Conservation (phyloP, 805 yeast species). For the Grigorovia humatica region DNA sequence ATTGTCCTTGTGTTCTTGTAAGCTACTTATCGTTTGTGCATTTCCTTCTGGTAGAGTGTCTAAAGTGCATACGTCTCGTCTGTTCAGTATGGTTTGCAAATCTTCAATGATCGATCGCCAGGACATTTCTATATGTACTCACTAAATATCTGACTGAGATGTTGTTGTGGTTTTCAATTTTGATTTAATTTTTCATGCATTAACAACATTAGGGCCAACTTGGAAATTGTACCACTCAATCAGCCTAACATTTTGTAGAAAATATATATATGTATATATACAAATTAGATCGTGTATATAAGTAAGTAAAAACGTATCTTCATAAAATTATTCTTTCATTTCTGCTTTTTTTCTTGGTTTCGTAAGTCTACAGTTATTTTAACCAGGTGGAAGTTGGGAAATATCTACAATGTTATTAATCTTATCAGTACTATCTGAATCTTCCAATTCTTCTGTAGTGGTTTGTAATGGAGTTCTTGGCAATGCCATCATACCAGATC, state of each 20-base stretch:
- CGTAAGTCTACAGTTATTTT: slow-evolving; percentile 10
- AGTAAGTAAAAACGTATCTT: too few species aligned
- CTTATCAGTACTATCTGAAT: slow-evolving; percentile 42
- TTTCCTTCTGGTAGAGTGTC: background rate
- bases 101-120: slow-evolving; percentile 10
- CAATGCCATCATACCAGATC: slow-evolving; percentile 98
- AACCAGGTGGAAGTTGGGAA: slow-evolving; percentile 93
- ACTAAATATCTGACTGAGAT: too few species aligned
- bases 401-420: slow-evolving; percentile 66
- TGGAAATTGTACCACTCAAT: too few species aligned
- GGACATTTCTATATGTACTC: background rate
- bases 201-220: too few species aligned
- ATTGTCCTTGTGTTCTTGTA: slow-evolving; percentile 5
- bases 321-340: too few species aligned
- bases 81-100: slow-evolving; percentile 34
- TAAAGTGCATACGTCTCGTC: background rate
- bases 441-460: slow-evolving; percentile 40
- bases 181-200: too few species aligned
- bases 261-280: too few species aligned
- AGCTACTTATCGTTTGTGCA: background rate
- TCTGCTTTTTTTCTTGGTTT: too few species aligned
- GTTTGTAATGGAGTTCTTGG: slow-evolving; percentile 84
- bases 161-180: too few species aligned
- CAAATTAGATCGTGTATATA: too few species aligned
- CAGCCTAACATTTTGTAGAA: too few species aligned